Evolutionary conservation across 805 yeast species (phyloP).

Genomic region (Priceomyces medius): DNA sequence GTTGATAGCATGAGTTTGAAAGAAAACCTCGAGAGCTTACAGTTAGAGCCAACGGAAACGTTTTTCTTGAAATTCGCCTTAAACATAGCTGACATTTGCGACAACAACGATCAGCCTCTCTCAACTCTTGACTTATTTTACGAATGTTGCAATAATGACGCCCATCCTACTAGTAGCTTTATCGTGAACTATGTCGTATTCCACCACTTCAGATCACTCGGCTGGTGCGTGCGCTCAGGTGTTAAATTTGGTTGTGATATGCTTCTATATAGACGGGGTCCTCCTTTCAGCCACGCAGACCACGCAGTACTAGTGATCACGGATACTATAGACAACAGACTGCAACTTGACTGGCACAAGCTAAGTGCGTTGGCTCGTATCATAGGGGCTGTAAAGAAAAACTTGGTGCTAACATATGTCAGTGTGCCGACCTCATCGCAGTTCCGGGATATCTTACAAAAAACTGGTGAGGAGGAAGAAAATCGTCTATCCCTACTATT

Average conservation of each 20-base stretch:
- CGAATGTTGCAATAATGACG: slow-evolving; percentile 18
- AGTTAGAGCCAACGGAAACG: slow-evolving; percentile 73
- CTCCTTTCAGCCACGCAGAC: slow-evolving; percentile 94
- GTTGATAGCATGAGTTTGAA: slow-evolving; percentile 13
- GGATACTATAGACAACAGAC: slow-evolving; percentile 24
- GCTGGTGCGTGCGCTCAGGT: slow-evolving; percentile 95
- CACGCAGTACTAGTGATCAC: slow-evolving; percentile 61
- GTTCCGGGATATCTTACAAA: slow-evolving; percentile 20
- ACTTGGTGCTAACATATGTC: slow-evolving; percentile 67
- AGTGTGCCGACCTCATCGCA: slow-evolving; percentile 46
- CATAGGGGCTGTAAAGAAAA: slow-evolving; percentile 82
- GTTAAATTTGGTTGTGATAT: slow-evolving; percentile 89
- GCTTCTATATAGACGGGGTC: slow-evolving; percentile 83
- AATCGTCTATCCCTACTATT: slow-evolving; percentile 30
- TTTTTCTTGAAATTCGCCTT: slow-evolving; percentile 65
- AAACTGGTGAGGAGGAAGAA: slow-evolving; percentile 14
- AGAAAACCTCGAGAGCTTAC: slow-evolving; percentile 48
- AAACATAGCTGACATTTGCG: slow-evolving; percentile 42
- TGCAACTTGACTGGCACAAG: slow-evolving; percentile 46
- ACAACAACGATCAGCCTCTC: slow-evolving; percentile 9
- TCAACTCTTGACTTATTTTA: slow-evolving; percentile 23
- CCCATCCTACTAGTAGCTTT: slow-evolving; percentile 35
- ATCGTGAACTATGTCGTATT: slow-evolving; percentile 67
- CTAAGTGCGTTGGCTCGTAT: slow-evolving; percentile 72
- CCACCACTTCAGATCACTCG: slow-evolving; percentile 81